Base-by-base conservation (phyloP, 352 stramenopile species). In the Phytophthora pini region DNA sequence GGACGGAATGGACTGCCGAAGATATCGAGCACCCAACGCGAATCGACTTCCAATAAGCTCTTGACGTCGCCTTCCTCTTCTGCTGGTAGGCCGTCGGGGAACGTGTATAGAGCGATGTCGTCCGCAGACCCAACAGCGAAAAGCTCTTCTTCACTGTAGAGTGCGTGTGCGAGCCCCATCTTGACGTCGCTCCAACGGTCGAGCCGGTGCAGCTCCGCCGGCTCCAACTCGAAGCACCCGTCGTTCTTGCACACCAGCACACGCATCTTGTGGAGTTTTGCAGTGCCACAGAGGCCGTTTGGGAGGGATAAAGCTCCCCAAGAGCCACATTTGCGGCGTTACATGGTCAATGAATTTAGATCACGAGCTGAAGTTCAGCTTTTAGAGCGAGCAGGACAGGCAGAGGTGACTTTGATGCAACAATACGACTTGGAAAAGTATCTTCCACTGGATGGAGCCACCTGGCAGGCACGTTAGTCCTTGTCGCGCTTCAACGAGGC, bases 231-330 rank as follows among this genome's bases (percentile, higher is more conserved):
- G 57, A 92, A 89, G 61, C 75, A 78, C 39, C 82, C 82, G 65
- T 92, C 81, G 69, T 93, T 93, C 79, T 92, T 92, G 68, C 85
- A 91, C 27, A 92, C 81, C 43, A 89, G 47, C 46, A 92, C 80
- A 22, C 65, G 76, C 77, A 90, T 82, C 54, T 1, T 13, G 4
- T 13, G 31, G 31, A 36, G 31, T 36, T 36, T 31, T 36, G 31
- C 31, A 1, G 31, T 36, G 31, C 8, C 0, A 13, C 24, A 26
- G 24, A 26, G 24, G 24, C 24, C 3, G 31, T 20, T 20, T 20
- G 17, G 17, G 17, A 20, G 17, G 17, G 17, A 12, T 36, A 12
- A 13, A 11, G 31, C 7, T 36, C 31, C 10, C 9, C 31, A 36
- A 36, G 31, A 11, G 31, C 31, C 31, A 34, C 31, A 9, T 34